These are phyloP conservation scores for Fusarium sp. DNA, from an alignment of 2,329 filamentous ascomycete species.

Conservation along the genomic window DNA sequence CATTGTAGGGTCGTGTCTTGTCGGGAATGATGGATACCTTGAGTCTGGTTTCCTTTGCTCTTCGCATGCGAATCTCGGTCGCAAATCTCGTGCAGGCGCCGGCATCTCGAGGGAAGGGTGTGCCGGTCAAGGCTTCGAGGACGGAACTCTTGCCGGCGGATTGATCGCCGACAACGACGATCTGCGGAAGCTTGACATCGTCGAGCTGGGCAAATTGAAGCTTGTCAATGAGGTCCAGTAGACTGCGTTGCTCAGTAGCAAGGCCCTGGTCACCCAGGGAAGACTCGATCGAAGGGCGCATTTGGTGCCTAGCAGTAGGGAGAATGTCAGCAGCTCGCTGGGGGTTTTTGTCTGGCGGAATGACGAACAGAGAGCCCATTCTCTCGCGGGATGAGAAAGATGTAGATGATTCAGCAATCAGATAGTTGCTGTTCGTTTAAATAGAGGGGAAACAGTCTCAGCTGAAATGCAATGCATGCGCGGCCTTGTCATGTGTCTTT, in stretches of 20 bases:
- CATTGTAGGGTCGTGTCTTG: slow-evolving; percentile 56
- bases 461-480: slow-evolving; percentile 6
- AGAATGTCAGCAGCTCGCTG: slow-evolving; percentile 37
- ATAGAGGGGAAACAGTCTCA: not conserved
- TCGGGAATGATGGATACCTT: slow-evolving; percentile 67
- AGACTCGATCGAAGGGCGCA: slow-evolving; percentile 57
- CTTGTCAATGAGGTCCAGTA: slow-evolving; percentile 68
- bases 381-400: slow-evolving; percentile 26
- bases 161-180: slow-evolving; percentile 73
- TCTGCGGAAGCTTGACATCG: slow-evolving; percentile 66
- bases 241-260: slow-evolving; percentile 63
- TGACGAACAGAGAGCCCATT: slow-evolving; percentile 44
- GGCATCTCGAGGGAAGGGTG: slow-evolving; percentile 69
- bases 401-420: not conserved
- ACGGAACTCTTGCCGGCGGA: slow-evolving; percentile 73
- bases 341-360: slow-evolving; percentile 30
- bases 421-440: not conserved
- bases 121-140: slow-evolving; percentile 71
- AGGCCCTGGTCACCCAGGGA: slow-evolving; percentile 61
- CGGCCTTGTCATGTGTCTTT: slow-evolving; percentile 32
- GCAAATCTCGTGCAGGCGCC: slow-evolving; percentile 71
- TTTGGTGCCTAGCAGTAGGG: slow-evolving; percentile 41
- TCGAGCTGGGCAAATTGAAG: slow-evolving; percentile 64
- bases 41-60: slow-evolving; percentile 56
- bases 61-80: slow-evolving; percentile 67